These are phyloP conservation scores for Prosopis cineraria DNA, from an alignment of 306 rosid genomes.

Conservation along the genomic window DNA sequence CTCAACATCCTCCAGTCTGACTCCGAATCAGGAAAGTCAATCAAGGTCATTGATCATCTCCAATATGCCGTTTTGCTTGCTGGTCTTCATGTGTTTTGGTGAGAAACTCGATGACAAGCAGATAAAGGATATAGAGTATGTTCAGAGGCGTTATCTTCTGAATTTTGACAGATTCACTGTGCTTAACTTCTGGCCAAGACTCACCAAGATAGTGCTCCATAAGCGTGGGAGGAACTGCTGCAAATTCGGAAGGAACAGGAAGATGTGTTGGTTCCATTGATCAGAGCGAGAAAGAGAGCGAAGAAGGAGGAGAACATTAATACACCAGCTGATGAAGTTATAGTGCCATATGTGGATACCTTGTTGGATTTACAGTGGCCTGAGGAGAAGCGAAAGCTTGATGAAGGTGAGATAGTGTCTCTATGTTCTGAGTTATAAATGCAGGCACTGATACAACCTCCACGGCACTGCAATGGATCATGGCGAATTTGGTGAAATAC, in stretches of 20 bases:
- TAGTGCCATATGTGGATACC: background rate
- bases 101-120: background rate
- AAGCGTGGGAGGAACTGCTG: slow-evolving; percentile 10
- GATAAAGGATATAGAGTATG: background rate
- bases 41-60: slow-evolving; percentile 4
- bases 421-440: slow-evolving; percentile 11
- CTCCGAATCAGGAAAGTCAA: background rate
- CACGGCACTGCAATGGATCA: background rate
- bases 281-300: background rate
- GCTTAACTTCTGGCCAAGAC: background rate
- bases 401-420: slow-evolving; percentile 1
- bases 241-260: slow-evolving; percentile 5
- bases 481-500: slow-evolving; percentile 17
- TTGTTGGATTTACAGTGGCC: slow-evolving; percentile 15
- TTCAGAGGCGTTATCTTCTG: background rate
- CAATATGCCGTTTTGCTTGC: slow-evolving; percentile 9
- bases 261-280: slow-evolving; percentile 1
- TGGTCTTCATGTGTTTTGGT: slow-evolving; percentile 15
- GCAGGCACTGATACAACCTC: background rate
- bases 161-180: background rate
- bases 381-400: slow-evolving; percentile 4
- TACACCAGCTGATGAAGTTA: background rate
- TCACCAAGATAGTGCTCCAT: background rate
- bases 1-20: background rate
- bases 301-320: background rate